Evolutionary conservation across 305 asterid species (phyloP).

Genomic region (Fraxinus baroniana): DNA sequence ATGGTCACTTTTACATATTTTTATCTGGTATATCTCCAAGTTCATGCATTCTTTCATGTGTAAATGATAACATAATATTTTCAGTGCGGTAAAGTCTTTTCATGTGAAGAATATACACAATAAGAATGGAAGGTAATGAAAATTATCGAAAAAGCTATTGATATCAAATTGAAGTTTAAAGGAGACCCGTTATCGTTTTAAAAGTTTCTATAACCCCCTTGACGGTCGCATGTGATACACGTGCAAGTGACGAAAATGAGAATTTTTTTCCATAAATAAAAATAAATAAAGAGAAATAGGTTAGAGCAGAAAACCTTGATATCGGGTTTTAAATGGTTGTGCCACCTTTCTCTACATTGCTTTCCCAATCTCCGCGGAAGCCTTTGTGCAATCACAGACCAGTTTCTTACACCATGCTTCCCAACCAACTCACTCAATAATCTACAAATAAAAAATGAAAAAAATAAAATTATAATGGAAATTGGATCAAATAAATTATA

Average conservation of each 20-base stretch:
- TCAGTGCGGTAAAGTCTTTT: no score
- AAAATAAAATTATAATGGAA: neutral
- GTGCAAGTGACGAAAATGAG: neutral
- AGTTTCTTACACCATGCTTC: conserved; percentile 61
- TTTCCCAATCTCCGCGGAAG: conserved; percentile 70
- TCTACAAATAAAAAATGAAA: no score
- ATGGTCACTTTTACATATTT: neutral
- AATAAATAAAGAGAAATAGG: conserved; percentile 18
- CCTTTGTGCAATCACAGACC: conserved; percentile 68
- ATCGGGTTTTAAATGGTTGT: conserved; percentile 74
- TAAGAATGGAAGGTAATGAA: no score
- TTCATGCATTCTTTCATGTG: neutral
- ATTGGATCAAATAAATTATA: neutral
- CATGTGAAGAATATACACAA: no score
- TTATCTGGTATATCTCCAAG: no score
- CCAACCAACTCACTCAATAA: conserved; percentile 55
- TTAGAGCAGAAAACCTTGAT: conserved; percentile 56
- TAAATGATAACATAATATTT: neutral
- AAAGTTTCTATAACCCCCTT: neutral
- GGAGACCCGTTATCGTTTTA: neutral
- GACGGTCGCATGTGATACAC: neutral
- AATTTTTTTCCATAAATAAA: no score
- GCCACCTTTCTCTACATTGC: conserved; percentile 91
- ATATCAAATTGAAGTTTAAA: no score
- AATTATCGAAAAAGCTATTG: neutral